Evolutionary conservation across 805 yeast genomes (phyloP).

Genomic region (Myxozyma geophila): DNA sequence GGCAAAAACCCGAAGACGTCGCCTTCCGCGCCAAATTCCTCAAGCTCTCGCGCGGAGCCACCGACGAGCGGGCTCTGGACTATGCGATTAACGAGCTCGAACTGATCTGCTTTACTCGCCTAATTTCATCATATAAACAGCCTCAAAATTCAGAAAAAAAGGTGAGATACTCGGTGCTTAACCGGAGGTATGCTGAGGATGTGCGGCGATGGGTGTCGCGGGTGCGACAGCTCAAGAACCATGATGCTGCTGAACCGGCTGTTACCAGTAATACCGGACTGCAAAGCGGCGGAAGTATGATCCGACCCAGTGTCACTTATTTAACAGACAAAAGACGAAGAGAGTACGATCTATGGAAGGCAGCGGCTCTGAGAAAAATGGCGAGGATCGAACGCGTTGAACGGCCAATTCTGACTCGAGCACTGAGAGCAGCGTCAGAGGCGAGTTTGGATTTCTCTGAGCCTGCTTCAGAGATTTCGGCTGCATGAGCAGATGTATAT

Average conservation of each 20-base stretch:
- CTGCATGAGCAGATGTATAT: too few species aligned
- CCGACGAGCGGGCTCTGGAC: background rate
- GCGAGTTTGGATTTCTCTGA: too few species aligned
- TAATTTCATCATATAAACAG: background rate
- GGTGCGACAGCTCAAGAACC: background rate
- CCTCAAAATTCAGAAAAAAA: background rate
- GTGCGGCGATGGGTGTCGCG: conserved; percentile 13
- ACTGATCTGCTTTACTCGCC: conserved; percentile 9
- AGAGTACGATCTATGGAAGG: conserved; percentile 19
- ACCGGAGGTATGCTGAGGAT: conserved; percentile 3
- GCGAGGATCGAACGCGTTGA: background rate
- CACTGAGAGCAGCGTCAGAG: background rate
- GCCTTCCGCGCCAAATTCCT: conserved; percentile 15
- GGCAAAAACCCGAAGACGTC: background rate
- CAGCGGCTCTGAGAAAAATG: conserved; percentile 1
- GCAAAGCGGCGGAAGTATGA: conserved; percentile 17
- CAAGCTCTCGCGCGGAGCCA: conserved; percentile 8
- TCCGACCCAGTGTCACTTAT: conserved; percentile 16
- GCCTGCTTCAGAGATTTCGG: too few species aligned
- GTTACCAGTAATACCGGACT: background rate
- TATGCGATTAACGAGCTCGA: conserved; percentile 15
- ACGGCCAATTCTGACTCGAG: background rate
- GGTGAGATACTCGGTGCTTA: background rate
- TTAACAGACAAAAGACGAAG: conserved; percentile 8
- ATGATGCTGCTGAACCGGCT: background rate